Evolutionary conservation across 768 basidiomycete genomes (phyloP).

Genomic region (Boletus rufocinnamomeus): DNA sequence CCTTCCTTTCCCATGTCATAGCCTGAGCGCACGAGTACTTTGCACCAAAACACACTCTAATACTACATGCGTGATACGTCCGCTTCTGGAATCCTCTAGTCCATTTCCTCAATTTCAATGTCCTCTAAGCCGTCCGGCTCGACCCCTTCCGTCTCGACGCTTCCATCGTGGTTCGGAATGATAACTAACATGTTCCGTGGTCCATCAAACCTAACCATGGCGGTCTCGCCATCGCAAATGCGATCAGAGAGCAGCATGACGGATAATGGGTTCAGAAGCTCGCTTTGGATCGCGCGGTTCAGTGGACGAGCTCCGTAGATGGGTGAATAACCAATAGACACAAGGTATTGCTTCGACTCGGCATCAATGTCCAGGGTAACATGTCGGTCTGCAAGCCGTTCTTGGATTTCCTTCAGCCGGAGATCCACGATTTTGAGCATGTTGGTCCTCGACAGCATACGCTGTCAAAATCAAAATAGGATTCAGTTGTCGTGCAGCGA

Average conservation of each 20-base stretch:
- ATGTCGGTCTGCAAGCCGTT: slow-evolving; percentile 77
- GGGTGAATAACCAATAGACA: slow-evolving; percentile 75
- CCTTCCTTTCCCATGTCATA: too few relatives aligned
- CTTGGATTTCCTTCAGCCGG: slow-evolving; percentile 82
- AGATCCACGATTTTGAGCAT: slow-evolving; percentile 88
- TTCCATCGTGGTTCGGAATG: slow-evolving; percentile 79
- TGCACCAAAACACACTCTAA: too few relatives aligned
- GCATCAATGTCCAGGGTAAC: slow-evolving; percentile 76
- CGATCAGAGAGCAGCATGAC: slow-evolving; percentile 81
- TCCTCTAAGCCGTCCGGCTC: slow-evolving; percentile 66
- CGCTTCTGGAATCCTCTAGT: background rate
- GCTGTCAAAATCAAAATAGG: slow-evolving; percentile 48
- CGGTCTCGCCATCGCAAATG: slow-evolving; percentile 78
- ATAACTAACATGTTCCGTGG: slow-evolving; percentile 77
- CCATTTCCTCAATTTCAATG: slow-evolving; percentile 30
- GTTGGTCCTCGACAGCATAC: slow-evolving; percentile 72
- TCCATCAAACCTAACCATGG: slow-evolving; percentile 76
- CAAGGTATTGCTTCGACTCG: slow-evolving; percentile 75
- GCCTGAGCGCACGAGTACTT: too few relatives aligned
- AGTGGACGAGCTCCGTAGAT: slow-evolving; percentile 91
- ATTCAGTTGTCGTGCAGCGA: slow-evolving; percentile 16
- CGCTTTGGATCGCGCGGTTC: slow-evolving; percentile 87
- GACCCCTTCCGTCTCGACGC: slow-evolving; percentile 42
- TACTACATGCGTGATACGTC: background rate
- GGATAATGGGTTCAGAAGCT: slow-evolving; percentile 90